Percentiles rank a stretch among this genome's conserved stretches.
Conservation (phyloP, 108 stramenopile genomes). For the Nitzschia sp. region DNA sequence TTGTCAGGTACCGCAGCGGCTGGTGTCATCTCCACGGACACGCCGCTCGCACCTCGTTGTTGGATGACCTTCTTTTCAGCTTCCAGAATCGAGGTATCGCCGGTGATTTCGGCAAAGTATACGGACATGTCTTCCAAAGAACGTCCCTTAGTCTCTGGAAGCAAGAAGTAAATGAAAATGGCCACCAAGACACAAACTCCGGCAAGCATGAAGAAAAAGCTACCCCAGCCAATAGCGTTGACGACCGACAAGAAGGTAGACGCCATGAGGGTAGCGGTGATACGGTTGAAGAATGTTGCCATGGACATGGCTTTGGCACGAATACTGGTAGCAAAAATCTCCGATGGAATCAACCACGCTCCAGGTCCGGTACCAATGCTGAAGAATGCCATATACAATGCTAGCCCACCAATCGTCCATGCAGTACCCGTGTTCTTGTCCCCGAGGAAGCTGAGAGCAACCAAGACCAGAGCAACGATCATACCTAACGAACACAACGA, state of each 20-base stretch:
- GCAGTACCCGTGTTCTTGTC: not conserved
- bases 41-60: conserved; percentile 9
- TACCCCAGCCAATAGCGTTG: conserved; percentile 56
- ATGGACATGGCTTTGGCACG: conserved; percentile 90
- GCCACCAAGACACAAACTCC: conserved; percentile 52
- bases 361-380: conserved; percentile 85
- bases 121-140: conserved; percentile 85
- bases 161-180: conserved; percentile 60
- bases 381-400: conserved; percentile 79
- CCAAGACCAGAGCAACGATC: conserved; percentile 46
- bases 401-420: conserved; percentile 38
- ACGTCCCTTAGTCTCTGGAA: conserved; percentile 86
- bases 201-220: conserved; percentile 73
- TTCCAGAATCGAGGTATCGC: conserved; percentile 67
- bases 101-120: conserved; percentile 86
- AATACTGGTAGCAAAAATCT: conserved; percentile 81
- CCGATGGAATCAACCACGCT: conserved; percentile 85
- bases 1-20: not conserved
- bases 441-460: conserved; percentile 45
- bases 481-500: conserved; percentile 22
- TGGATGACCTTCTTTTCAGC: conserved; percentile 53
- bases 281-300: conserved; percentile 81
- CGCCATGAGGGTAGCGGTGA: conserved; percentile 76
- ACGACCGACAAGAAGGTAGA: conserved; percentile 80
- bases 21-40: conserved; percentile 17